Conservation (phyloP, 495 filamentous ascomycete species). For the Bacidia gigantensis region DNA sequence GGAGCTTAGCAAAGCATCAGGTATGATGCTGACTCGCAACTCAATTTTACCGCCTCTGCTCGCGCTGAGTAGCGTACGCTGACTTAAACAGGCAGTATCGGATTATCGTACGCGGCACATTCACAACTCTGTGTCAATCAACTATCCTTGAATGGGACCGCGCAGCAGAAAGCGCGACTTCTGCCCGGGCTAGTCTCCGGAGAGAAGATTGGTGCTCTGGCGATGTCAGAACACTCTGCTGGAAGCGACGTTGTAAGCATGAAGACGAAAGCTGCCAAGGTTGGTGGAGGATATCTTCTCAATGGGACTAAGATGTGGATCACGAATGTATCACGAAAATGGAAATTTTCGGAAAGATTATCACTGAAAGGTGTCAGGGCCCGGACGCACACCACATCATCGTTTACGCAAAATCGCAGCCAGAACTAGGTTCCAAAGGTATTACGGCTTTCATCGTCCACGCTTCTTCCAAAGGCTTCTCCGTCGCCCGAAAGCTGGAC, state of each 20-base stretch:
- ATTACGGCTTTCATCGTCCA: constrained; percentile 93
- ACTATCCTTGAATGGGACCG: constrained; percentile 74
- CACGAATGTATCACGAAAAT: constrained; percentile 52
- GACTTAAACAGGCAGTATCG: constrained; percentile 63
- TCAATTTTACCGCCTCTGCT: constrained; percentile 5
- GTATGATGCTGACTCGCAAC: constrained; percentile 22
- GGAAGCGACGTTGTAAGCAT: constrained; percentile 93
- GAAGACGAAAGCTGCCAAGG: constrained; percentile 67
- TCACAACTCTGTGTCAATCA: constrained; percentile 96
- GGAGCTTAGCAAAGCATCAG: constrained; percentile 58
- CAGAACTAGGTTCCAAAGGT: constrained; percentile 68
- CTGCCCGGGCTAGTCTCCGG: constrained; percentile 75
- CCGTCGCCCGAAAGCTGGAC: constrained; percentile 80
- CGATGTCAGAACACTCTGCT: constrained; percentile 88
- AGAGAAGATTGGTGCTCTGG: constrained; percentile 72
- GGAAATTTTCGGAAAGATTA: not conserved
- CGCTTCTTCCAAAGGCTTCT: constrained; percentile 59
- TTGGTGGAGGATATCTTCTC: constrained; percentile 74
- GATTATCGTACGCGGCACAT: constrained; percentile 86
- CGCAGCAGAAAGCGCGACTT: constrained; percentile 63
- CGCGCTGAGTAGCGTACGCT: constrained; percentile 1
- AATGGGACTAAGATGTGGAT: constrained; percentile 99
- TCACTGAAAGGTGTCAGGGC: constrained; percentile 35
- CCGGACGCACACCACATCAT: constrained; percentile 82
- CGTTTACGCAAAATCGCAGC: constrained; percentile 91